phyloP scores from a whole-genome alignment of 306 rosid genomes.

The Lupinus albus region DNA sequence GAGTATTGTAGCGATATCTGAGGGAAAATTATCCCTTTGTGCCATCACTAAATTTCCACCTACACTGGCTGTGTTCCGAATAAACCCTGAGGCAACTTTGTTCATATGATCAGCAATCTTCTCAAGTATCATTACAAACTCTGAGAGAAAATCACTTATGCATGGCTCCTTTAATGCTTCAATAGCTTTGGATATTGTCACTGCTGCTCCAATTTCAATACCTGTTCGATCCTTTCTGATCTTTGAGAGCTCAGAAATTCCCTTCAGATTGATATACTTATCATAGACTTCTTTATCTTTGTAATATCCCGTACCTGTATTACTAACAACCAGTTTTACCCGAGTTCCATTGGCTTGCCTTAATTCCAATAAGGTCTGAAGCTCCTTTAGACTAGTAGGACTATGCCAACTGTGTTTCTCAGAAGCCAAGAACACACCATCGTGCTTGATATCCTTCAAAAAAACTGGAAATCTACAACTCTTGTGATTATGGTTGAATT shows the following conservation, averaged over 20 bases:
- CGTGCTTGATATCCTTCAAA: constrained; percentile 54
- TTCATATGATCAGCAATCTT: constrained; percentile 71
- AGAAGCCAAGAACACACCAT: constrained; percentile 42
- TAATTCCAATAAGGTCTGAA: constrained; percentile 47
- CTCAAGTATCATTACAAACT: constrained; percentile 49
- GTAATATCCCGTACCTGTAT: constrained; percentile 82
- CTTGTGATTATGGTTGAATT: constrained; percentile 39
- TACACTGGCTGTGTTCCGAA: constrained; percentile 74
- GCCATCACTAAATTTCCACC: constrained; percentile 96
- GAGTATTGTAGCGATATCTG: constrained; percentile 80
- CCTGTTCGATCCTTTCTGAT: constrained; percentile 61
- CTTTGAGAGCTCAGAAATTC: constrained; percentile 60
- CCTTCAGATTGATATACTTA: constrained; percentile 58
- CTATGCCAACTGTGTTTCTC: constrained; percentile 57
- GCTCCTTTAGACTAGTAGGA: constrained; percentile 61
- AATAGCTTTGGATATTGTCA: constrained; percentile 68
- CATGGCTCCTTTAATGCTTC: constrained; percentile 50
- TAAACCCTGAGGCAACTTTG: constrained; percentile 70
- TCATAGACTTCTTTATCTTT: constrained; percentile 60
- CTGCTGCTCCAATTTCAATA: constrained; percentile 72
- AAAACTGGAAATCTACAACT: constrained; percentile 60
- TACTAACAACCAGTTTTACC: constrained; percentile 64
- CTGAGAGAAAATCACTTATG: constrained; percentile 39
- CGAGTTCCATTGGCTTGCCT: constrained; percentile 31
- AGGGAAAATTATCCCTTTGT: constrained; percentile 77